Base-by-base conservation (phyloP, 305 asterid species). In the Withania somnifera region DNA sequence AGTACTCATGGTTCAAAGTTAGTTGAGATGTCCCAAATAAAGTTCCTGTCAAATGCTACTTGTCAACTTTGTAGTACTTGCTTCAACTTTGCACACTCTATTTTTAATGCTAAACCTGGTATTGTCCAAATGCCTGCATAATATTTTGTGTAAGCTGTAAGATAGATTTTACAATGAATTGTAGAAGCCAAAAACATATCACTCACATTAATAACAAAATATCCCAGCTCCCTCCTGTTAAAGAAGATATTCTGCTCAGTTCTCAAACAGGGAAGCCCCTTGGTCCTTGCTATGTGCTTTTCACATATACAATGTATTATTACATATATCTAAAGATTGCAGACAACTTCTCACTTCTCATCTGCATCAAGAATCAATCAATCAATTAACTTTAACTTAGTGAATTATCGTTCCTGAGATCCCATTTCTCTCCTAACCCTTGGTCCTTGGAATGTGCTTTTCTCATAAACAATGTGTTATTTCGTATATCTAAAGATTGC, bases 181-280 rank as follows among this genome's bases (percentile, higher is more conserved):
- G 68, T 56, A 61, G 51, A 15, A 61, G 40, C 58, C 71, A 20
- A 14, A 81, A 54, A 69, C 24, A 84, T 82, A 78, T 24, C 56
- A 54, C 83, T 64, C 63, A 76, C 54, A 81, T 68, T 38, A 76
- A 9, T 34, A 66, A 83, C 80, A 60, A 36, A 83, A 53, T 26
- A 68, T 42, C 76, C 66, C 63, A 80, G 54, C 40, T 85, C 88
- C 88, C 93, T 89, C 78, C 91, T 81, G 90, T 83, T 38, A 83
- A 84, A 82, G 88, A 84, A 63, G 19, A 81, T 78, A 83, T 85
- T 40, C 78, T 40, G 66, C 56, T 66, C 88, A 81, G 58, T 66
- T 86, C 84, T 80, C 89, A 78, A 71, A 90, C 90, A 87, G 92
- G 91, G 92, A 90, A 85, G 94, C 91, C 80, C 82, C 84, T 42